Evolutionary conservation across 805 yeast genomes (phyloP), one percentile per base, ranked within the genome.

Genomic region (Yarrowia divulgata): DNA sequence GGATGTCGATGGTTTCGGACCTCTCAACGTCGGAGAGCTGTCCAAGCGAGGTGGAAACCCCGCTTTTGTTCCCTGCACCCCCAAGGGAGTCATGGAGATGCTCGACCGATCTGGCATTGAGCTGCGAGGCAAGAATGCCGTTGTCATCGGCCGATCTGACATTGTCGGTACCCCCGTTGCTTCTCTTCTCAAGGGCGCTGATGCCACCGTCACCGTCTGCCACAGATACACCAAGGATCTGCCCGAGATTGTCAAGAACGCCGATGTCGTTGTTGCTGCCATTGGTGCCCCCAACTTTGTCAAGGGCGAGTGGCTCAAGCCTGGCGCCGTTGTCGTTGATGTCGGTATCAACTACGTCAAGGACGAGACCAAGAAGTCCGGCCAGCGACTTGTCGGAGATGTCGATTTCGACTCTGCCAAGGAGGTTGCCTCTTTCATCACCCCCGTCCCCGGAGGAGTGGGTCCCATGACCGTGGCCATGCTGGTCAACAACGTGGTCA

Each of bases 391-490:
- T 77, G 97, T 91, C n/a, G 99, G 99, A 72, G 99, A 94, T 78
- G 97, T 92, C 54, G 97, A 93, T 75, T 94, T 83, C 75, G 90
- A 82, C 68, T 81, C 87, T 39, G 93, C 91, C 68, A 79, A 83
- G 69, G 77, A 81, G 66, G 84, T 83, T 68, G 95, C 93, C 2
- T 80, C 88, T 13, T 85, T 84, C 74, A 85, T 95, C 72, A 93
- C 98, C 7, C 99, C 99, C 18, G 99, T 94, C 69, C 99, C 99
- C 40, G 98, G 98, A 77, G 98, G 98, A 74, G 98, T 94, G 72
- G 99, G 99, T 49, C 99, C 99, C 72, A 94, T 94, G 98, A 94
- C 99, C 35, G 98, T 94, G 60, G 97, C 97, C 49, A 93, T 93
- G 97, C 86, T 94, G 71, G 85, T 93, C 71, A 85, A 89, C 72